Base-by-base conservation (phyloP, 148 eudicot genomes). In the Vaccinium vitisidaea region DNA sequence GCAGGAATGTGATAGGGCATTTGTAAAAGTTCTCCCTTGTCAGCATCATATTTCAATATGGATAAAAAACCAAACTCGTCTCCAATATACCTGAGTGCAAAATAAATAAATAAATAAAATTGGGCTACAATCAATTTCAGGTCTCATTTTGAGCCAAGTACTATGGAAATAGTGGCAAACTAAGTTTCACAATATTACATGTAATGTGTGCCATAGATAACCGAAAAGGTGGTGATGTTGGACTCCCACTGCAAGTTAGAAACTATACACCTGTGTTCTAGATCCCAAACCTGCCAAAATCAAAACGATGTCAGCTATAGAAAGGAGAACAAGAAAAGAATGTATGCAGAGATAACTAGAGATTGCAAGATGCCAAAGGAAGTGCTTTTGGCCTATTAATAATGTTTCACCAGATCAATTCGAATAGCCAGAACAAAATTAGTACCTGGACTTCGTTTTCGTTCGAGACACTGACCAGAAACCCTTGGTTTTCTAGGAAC, bases 401-500 rank as follows among this genome's bases (percentile, higher is more conserved):
- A 65, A 80, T 43, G 19, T 30, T 82, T 82, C 67, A 56, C 25
- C 48, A 79, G 63, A 83, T 25, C 65, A 80, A 80, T 58, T 46
- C 54, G 52, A 56, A 75, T 21, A 56, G 23, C n/a, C 65, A 15
- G 56, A 71, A 71, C 46, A 77, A 69, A 84, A 82, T 83, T 80
- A 85, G 49, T 91, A 97, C 99, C 99, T 93, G 95, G 84, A 97
- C 85, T 83, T 94, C 95, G 87, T 97, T 93, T 86, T 95, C 98
- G 85, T 89, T 94, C 82, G 99, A 93, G 87, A 97, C 87, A 56
- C 93, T 90, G 85, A 86, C 90, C 23, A 97, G 92, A 85, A 93
- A 91, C 83, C 98, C 99, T 93, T 93, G 99, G 88, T 97, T 97
- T 85, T 95, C 91, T 86, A 97, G 89, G 85, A 97, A 97, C 99